Base-by-base conservation (phyloP, 169 alveolate species). In the Plasmodium inui region DNA sequence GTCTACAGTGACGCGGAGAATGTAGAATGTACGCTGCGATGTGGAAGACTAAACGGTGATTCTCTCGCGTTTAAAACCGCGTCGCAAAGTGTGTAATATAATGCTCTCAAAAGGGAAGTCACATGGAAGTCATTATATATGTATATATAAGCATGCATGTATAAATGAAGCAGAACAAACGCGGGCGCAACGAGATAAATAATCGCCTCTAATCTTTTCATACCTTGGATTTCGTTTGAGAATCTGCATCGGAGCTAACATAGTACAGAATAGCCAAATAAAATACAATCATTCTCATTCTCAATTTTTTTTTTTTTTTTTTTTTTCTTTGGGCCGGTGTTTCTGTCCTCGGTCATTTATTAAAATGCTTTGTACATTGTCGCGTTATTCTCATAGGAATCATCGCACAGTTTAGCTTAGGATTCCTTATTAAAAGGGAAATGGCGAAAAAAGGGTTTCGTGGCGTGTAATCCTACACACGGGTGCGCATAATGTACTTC, bases 191-290 rank as follows among this genome's bases (percentile, higher is more conserved):
- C 71, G 81, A 78, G 73, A 46, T 9, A 88, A 76, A 78, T 57
- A 72, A 88, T 88, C 81, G 70, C 86, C 81, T 70, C 73, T 76
- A 55, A 88, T 78, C 41, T 88, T 76, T 88, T 88, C 94, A 50
- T 88, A 88, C 94, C 61, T 88, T 88, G 46, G 88, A 55, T 78
- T 79, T 78, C 46, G 81, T 41, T 61, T 88, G 94, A 88, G 81
- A 32, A 5, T 55, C 28, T 88, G 73, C 81, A 30, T 57, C 44
- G 94, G 88, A 34, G 81, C 61, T 88, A 88, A 78, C 30, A 50
- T 78, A 78, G 82, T 46, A 88, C 50, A 88, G 82, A 39, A 88
- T 78, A 79, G 46, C 82, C 83, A 88, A 61, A 57, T 79, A 88
- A 37, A 88, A 88, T 88, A 61, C 78, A 22, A 22, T 88, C 83